Base-by-base conservation (phyloP, 768 basidiomycete genomes). In the Xerocomellus intermedius region DNA sequence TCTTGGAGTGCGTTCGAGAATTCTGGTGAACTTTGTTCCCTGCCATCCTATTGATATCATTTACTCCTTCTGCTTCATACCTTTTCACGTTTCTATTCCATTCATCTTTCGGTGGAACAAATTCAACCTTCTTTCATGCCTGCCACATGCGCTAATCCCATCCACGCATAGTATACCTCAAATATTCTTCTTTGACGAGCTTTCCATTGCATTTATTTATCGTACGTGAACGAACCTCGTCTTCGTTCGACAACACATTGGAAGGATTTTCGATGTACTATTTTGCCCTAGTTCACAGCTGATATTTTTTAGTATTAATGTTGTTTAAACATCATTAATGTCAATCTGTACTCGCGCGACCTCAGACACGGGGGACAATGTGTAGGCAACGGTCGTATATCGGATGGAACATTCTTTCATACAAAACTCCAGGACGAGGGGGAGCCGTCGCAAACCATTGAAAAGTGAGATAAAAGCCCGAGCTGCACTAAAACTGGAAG, bases 1-100 rank as follows among this genome's bases (percentile, higher is more conserved):
- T 90, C 33, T 73, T 94, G 42, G 92, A 94, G 70, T 78, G 79
- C 56, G 73, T 89, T 38, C 73, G 82, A 55, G 79, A 82, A 50
- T 82, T 76, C 55, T 86, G 84, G 84, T 71, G 59, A 73, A 55
- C 21, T 45, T 37, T 26, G 28, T 45, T 48, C 37, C 19, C 41
- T 38, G 10, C 42, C 37, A 33, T 52, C 41, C 39, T 32, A 36
- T 39, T 48, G 50, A 46, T 47, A 47, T 43, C 42, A 57, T 54
- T 50, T 50, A 53, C 45, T 45, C 53, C 24, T 56, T 43, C 48
- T 64, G 48, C 58, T 68, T 50, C 50, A 59, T 63, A 59, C 56
- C 52, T 48, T 48, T 50, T 64, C 54, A 39, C 42, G 28, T 38
- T 49, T 49, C 39, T 50, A 44, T 45, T 41, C 36, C 28, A 17